Conservation (phyloP, 441 rosid genomes). For the Raphanus hybrid region DNA sequence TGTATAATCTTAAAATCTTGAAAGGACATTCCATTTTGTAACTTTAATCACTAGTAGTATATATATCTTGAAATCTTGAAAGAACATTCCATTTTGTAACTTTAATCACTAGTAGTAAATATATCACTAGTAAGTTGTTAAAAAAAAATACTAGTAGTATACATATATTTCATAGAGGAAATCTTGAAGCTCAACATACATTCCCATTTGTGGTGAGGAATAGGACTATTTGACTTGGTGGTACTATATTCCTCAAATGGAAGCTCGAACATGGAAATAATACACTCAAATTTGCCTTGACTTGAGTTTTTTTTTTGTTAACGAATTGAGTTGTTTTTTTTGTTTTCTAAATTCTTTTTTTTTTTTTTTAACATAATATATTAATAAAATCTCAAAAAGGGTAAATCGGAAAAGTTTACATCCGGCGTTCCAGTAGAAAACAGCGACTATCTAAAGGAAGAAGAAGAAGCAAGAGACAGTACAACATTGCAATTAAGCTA, state of each 20-base stretch:
- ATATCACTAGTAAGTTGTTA: too few species aligned
- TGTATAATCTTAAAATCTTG: neutral
- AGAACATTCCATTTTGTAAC: neutral
- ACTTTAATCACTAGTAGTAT: neutral
- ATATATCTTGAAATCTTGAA: neutral
- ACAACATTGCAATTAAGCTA: too few species aligned
- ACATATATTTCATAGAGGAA: neutral
- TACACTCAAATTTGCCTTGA: neutral
- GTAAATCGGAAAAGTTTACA: too few species aligned
- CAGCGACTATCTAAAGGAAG: too few species aligned
- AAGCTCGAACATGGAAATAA: neutral
- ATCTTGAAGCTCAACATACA: neutral
- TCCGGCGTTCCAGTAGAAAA: too few species aligned
- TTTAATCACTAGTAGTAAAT: neutral
- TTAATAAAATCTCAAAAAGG: too few species aligned
- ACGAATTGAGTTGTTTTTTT: neutral
- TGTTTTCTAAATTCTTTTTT: neutral
- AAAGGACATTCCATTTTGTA: neutral
- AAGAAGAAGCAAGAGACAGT: too few species aligned
- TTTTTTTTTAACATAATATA: too few species aligned
- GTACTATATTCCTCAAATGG: neutral
- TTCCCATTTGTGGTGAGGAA: neutral
- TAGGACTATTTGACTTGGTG: neutral
- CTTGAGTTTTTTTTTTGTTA: neutral
- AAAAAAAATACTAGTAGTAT: too few species aligned